Percentiles rank a stretch among this genome's conserved stretches.
These are phyloP conservation scores for Gossypium gossypioides DNA, from an alignment of 441 rosid species.

Conservation along the genomic window DNA sequence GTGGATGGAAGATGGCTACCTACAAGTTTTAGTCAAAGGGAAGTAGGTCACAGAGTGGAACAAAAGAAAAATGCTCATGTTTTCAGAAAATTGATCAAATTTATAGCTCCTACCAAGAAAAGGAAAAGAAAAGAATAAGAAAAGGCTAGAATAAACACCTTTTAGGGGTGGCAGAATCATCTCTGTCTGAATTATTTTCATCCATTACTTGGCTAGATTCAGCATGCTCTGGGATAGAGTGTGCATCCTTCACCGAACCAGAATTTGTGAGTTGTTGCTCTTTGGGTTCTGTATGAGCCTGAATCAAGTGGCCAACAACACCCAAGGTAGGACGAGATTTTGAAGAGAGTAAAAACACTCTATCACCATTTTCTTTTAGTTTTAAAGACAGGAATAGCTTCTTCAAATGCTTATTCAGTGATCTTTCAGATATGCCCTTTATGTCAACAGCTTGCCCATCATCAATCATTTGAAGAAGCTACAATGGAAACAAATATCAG, in stretches of 20 bases:
- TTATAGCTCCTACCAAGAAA: background rate
- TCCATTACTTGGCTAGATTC: slow-evolving; percentile 20
- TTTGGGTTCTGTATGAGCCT: slow-evolving; percentile 25
- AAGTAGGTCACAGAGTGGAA: background rate
- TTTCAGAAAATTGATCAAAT: background rate
- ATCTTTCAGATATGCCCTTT: slow-evolving; percentile 60
- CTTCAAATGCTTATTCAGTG: slow-evolving; percentile 52
- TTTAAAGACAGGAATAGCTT: slow-evolving; percentile 56
- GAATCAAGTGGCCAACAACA: slow-evolving; percentile 50
- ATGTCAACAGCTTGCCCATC: slow-evolving; percentile 91
- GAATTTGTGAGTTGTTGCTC: slow-evolving; percentile 21
- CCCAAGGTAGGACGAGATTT: slow-evolving; percentile 45
- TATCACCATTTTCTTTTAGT: slow-evolving; percentile 57
- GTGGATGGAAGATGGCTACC: background rate
- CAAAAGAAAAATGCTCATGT: background rate
- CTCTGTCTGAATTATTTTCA: slow-evolving; percentile 25
- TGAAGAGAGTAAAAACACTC: slow-evolving; percentile 50
- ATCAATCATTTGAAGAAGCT: slow-evolving; percentile 87
- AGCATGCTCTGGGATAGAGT: slow-evolving; percentile 14
- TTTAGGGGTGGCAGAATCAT: slow-evolving; percentile 45
- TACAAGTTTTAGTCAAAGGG: background rate
- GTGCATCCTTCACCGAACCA: slow-evolving; percentile 18
- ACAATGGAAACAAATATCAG: slow-evolving; percentile 8
- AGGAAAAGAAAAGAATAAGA: background rate
- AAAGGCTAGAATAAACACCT: slow-evolving; percentile 31